Evolutionary conservation across 495 filamentous ascomycete species (phyloP), one percentile per base, ranked within the genome.

Genomic region (Neurospora tetraspora): DNA sequence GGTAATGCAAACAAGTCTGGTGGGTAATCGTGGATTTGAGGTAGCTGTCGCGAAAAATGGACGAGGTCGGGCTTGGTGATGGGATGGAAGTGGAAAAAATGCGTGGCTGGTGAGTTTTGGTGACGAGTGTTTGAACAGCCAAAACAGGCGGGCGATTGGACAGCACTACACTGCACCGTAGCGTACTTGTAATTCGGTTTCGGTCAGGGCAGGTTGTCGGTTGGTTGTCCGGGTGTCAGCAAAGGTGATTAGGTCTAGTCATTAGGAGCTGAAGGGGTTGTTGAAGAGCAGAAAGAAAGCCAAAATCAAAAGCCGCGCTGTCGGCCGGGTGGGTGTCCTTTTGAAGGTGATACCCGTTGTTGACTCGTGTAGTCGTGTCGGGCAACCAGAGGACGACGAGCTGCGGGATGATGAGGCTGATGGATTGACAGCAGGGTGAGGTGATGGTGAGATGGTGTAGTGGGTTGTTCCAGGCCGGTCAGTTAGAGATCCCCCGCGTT

Each of bases 31-130:
- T 40, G 39, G 39, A 70, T 45, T 34, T 38, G 43, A 68, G 40
- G 70, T 68, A 42, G 70, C 71, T 34, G 37, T 71, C 73, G 73
- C 70, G 43, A 70, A 72, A 76, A 80, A 79, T 73, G 69, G 42
- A 70, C 76, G 78, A 79, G 78, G 76, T 74, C 75, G 78, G 74
- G 73, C 61, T 65, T 65, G 53, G 53, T 65, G 53, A 65, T 65
- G 53, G 53, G 53, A 31, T 34, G 53, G 20, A 65, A 65, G 23
- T 61, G 71, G 43, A 42, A 76, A 78, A 79, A 77, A 71, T 73
- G 73, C 73, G 77, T 79, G 77, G 77, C 76, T 77, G 77, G 77
- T 74, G 42, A 69, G 53, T 61, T 61, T 61, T 61, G 53, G 45
- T 70, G 76, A 47, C 68, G 72, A 77, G 72, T 75, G 73, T 73